Percentiles rank a stretch among this genome's conserved stretches.
Evolutionary conservation across 345 rosid species (phyloP).

Genomic region (Carallia pectinifolia): DNA sequence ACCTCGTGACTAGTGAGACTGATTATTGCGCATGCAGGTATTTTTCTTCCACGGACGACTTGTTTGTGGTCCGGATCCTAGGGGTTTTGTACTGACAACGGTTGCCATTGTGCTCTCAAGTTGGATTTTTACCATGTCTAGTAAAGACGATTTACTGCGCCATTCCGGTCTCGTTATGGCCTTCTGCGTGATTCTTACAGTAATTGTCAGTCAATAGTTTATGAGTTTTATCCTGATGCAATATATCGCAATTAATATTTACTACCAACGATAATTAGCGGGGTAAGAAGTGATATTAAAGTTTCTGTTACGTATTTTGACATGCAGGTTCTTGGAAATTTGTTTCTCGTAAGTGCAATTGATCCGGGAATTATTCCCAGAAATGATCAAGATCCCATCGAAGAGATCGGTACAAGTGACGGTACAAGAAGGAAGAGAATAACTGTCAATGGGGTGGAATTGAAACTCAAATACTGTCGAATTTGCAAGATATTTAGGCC

Average conservation of each 20-base stretch:
- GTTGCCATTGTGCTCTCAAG: constrained; percentile 31
- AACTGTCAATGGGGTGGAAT: constrained; percentile 35
- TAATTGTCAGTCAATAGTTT: constrained; percentile 21
- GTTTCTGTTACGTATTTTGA: too few species aligned
- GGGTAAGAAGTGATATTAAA: too few species aligned
- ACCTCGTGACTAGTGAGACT: neutral
- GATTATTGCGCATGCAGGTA: constrained; percentile 22
- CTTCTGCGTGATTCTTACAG: constrained; percentile 19
- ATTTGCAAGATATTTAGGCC: constrained; percentile 38
- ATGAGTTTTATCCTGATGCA: too few species aligned
- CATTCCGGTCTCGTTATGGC: constrained; percentile 14
- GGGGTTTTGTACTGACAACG: constrained; percentile 33
- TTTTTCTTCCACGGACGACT: constrained; percentile 44
- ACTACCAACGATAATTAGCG: too few species aligned
- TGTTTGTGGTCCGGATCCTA: constrained; percentile 44
- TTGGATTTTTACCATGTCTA: constrained; percentile 38
- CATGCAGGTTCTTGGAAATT: constrained; percentile 32
- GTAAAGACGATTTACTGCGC: constrained; percentile 21
- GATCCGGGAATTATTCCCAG: constrained; percentile 45
- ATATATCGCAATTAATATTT: too few species aligned
- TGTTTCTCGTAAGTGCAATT: constrained; percentile 30
- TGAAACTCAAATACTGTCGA: constrained; percentile 38
- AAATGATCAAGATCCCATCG: constrained; percentile 17
- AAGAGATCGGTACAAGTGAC: constrained; percentile 24
- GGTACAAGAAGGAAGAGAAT: constrained; percentile 30